Conservation (phyloP, 179 eudicot species). For the Pouteria campechiana region DNA sequence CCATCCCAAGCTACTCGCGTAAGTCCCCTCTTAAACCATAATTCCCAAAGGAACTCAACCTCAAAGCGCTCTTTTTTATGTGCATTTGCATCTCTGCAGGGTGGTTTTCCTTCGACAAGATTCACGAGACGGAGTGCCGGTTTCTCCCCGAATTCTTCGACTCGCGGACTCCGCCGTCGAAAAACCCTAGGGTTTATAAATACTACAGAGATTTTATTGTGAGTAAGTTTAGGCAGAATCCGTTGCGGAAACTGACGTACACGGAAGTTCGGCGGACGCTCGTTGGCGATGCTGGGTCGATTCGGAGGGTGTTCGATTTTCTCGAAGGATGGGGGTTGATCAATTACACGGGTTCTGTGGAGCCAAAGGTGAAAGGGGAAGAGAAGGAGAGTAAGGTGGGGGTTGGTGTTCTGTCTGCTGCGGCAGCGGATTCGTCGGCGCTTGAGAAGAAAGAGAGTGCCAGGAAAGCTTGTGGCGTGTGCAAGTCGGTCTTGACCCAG, state of each 20-base stretch:
- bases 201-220: slow-evolving; percentile 69
- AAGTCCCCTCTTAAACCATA: slow-evolving; percentile 3
- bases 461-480: slow-evolving; percentile 37
- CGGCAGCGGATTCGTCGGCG: slow-evolving; percentile 8
- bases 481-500: slow-evolving; percentile 61
- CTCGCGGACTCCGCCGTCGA: slow-evolving; percentile 44
- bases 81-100: slow-evolving; percentile 16
- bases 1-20: slow-evolving; percentile 73
- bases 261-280: slow-evolving; percentile 67
- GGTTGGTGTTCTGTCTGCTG: not conserved
- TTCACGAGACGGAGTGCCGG: slow-evolving; percentile 66
- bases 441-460: slow-evolving; percentile 5
- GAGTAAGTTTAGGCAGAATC: slow-evolving; percentile 40
- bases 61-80: not conserved
- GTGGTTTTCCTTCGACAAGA: slow-evolving; percentile 66
- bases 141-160: slow-evolving; percentile 76
- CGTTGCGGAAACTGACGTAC: slow-evolving; percentile 48
- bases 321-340: slow-evolving; percentile 90
- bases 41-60: no score
- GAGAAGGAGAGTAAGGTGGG: slow-evolving; percentile 47
- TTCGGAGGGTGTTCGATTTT: slow-evolving; percentile 81
- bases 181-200: slow-evolving; percentile 66
- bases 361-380: slow-evolving; percentile 44
- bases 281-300: slow-evolving; percentile 84
- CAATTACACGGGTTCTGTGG: slow-evolving; percentile 47